Evolutionary conservation across 495 filamentous ascomycete species (phyloP), one percentile per base, ranked within the genome.

Genomic region (Penicillium psychrofluorescens): DNA sequence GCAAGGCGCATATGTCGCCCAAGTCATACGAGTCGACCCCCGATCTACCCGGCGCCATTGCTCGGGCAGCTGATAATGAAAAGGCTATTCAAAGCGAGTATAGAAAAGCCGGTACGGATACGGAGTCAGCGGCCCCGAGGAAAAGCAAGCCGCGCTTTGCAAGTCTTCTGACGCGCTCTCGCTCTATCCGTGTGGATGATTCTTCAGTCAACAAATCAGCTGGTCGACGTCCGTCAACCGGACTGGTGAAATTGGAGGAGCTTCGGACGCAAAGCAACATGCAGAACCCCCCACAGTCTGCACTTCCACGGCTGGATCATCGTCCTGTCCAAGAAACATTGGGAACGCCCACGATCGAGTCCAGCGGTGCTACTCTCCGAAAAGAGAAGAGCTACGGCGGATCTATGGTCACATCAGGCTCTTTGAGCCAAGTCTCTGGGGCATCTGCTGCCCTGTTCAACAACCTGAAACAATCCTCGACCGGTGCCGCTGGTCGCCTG

Each of bases 381-480:
- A 74, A 70, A 55, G 70, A 72, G 48, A 71, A 63, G 55, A 71
- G 61, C 53, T 65, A 74, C 38, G 54, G 75, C 63, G 47, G 67
- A 53, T 57, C 70, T 48, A 70, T 72, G 62, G 64, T 76, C 11
- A 60, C 67, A n/a, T 79, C 79, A 0, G 68, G 63, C 12, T 80
- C 81, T 0, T 71, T 81, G 47, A 79, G 80, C 39, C 84, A 88
- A 43, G 70, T 71, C 6, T 73, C 70, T 30, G 80, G 74, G 29
- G 73, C 77, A 37, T 80, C 81, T 15, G 79, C 78, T 38, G 71
- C 74, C 2, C 79, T 90, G 31, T 77, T 91, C 52, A 83, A 74
- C 45, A 86, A 84, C 34, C 63, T 91, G 13, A 89, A 85, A 60
- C 79, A 74, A 45, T 79, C 79, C 15, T 79, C 83, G 15, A 81